A percentile compares a stretch with the other conserved stretches of the same genome.
Evolutionary conservation across 257 asterid species (phyloP).

Genomic region (Solanum chilense): DNA sequence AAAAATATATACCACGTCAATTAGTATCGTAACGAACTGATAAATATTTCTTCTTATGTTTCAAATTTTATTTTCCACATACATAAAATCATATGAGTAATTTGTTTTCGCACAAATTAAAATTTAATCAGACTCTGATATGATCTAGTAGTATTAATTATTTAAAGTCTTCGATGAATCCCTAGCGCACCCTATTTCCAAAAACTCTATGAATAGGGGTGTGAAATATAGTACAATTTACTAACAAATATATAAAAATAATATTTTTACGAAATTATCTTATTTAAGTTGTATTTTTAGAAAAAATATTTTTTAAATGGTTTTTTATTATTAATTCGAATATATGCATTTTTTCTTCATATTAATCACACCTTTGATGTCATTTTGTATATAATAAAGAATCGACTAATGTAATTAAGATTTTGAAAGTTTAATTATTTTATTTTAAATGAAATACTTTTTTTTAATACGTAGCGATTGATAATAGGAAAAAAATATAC

Average conservation of each 20-base stretch:
- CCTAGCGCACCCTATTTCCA: neutral
- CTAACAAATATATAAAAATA: too few relatives aligned
- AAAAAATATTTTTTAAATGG: too few relatives aligned
- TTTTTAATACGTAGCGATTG: neutral
- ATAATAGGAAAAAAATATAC: too few relatives aligned
- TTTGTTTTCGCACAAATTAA: fast-evolving
- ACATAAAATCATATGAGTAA: too few relatives aligned
- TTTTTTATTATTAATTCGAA: too few relatives aligned
- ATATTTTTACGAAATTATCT: too few relatives aligned
- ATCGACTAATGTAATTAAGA: too few relatives aligned
- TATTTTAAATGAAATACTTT: too few relatives aligned
- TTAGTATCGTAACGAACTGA: fast-evolving
- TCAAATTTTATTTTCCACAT: fast-evolving
- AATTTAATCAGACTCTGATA: too few relatives aligned
- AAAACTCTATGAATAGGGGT: neutral
- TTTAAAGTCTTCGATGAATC: neutral
- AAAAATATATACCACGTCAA: neutral
- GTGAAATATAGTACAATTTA: neutral
- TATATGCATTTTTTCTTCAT: neutral
- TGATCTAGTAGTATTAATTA: too few relatives aligned
- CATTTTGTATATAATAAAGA: neutral
- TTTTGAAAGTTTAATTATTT: too few relatives aligned
- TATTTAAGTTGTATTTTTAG: neutral
- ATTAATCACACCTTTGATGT: neutral
- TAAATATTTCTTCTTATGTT: fast-evolving